phyloP scores from a whole-genome alignment of 2,329 filamentous ascomycete species.

The Colletotrichum tropicicola region DNA sequence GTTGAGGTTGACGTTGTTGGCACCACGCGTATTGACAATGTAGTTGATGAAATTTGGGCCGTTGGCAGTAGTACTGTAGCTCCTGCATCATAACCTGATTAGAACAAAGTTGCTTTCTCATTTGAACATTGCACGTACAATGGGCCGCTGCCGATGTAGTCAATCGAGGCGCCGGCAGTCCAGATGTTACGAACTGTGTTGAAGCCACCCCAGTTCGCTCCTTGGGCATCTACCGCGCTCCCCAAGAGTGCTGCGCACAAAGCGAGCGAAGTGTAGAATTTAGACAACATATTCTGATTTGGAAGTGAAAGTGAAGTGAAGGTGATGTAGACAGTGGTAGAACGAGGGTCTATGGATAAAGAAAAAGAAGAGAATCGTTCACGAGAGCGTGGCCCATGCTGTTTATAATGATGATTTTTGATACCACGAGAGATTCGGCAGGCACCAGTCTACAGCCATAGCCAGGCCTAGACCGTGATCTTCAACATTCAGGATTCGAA shows the following conservation, averaged over 20 bases:
- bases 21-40: conserved; percentile 1
- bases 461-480: no score
- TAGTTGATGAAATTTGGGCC: conserved; percentile 10
- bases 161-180: not conserved
- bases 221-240: not conserved
- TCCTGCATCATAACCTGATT: not conserved
- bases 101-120: fast-evolving
- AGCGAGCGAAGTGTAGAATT: not conserved
- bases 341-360: no score
- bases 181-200: not conserved
- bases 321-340: no score
- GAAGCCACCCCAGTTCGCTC: not conserved
- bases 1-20: conserved; percentile 1
- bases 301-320: no score
- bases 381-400: no score
- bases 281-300: not conserved
- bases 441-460: no score
- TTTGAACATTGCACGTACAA: not conserved
- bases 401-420: no score
- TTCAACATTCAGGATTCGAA: no score
- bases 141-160: not conserved
- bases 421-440: no score
- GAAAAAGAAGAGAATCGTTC: not conserved
- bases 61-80: not conserved
- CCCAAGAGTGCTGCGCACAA: not conserved